Evolutionary conservation across 1,284 basidiomycete genomes (phyloP).

Genomic region (Marasmius sp.): DNA sequence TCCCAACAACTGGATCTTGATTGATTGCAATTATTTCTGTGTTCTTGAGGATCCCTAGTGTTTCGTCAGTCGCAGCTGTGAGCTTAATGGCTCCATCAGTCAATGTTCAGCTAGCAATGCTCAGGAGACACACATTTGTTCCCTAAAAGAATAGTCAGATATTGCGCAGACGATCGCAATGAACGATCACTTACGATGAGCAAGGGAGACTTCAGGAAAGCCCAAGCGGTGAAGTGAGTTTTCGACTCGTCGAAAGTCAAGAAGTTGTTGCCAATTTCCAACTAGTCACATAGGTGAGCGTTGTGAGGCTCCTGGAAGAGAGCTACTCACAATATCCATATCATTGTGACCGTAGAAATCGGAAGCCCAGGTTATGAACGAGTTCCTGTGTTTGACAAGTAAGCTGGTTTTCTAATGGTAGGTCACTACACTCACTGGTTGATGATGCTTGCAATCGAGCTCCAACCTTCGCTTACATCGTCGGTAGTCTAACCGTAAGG

Average conservation of each 20-base stretch:
- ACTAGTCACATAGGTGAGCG: not conserved
- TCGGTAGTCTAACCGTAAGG: slow-evolving; percentile 33
- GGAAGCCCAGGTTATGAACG: slow-evolving; percentile 49
- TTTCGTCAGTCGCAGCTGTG: slow-evolving; percentile 31
- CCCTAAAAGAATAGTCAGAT: slow-evolving; percentile 18
- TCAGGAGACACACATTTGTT: slow-evolving; percentile 27
- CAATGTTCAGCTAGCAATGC: not conserved
- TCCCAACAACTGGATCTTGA: slow-evolving; percentile 42
- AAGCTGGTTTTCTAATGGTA: not conserved
- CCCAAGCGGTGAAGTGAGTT: slow-evolving; percentile 66
- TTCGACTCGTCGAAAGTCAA: slow-evolving; percentile 61
- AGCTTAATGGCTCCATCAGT: slow-evolving; percentile 26
- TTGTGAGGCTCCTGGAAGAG: not conserved
- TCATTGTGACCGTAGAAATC: slow-evolving; percentile 51
- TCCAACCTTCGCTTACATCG: slow-evolving; percentile 29
- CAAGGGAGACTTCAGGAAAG: slow-evolving; percentile 60
- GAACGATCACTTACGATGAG: slow-evolving; percentile 31
- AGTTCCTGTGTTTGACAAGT: slow-evolving; percentile 33
- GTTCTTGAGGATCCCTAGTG: slow-evolving; percentile 36
- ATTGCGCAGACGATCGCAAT: not conserved
- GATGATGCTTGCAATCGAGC: slow-evolving; percentile 39
- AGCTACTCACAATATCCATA: slow-evolving; percentile 14
- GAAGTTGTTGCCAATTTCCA: slow-evolving; percentile 47
- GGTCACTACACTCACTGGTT: slow-evolving; percentile 33
- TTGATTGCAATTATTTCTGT: slow-evolving; percentile 45